Base-by-base conservation (phyloP, 768 basidiomycete genomes). In the Boletus subcaerulescens region DNA sequence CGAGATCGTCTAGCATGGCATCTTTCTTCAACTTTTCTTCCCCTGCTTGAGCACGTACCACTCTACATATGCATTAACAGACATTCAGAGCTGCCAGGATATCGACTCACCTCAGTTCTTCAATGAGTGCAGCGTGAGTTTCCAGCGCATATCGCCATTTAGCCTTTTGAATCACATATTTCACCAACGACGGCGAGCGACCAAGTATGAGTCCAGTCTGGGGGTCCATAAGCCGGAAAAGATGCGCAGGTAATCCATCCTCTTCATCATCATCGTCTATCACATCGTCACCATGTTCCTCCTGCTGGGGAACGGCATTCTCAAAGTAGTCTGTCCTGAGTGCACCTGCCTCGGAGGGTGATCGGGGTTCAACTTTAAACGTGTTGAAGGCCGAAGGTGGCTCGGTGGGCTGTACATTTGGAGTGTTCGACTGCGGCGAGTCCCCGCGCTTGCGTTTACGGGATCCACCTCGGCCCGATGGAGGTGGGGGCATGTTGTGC, bases 401-500 rank as follows among this genome's bases (percentile, higher is more conserved):
- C 29, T 65, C 67, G 0, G n/a, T 13, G 29, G 61, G 60, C 17
- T 44, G 66, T 18, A 44, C 58, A 39, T 46, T 68, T 26, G 54
- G 52, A 59, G 49, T 56, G 24, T 15, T 57, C 22, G 71, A 51
- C 13, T 48, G 68, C 3, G 61, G 69, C 35, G 68, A 66, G 26
- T 72, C 72, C 5, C 71, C 76, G 31, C 86, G 82, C 65, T 90
- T 91, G 50, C 89, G 85, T 65, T 88, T 87, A 47, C 85, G 80
- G 15, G 73, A 75, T 17, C 86, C 87, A 42, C 86, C 89, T 38
- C 87, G 80, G 6, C 85, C 84, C 0, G 91, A 87, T 2, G 83
- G 77, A 0, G 90, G 88, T 0, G 88, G 85, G 2, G 78, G 78
- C 65, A 89, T 84, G 61, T 88, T 86, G 72, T 93, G 90, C 64